Conservation (phyloP, 2,329 filamentous ascomycete genomes). For the Pyrenophora teres region DNA sequence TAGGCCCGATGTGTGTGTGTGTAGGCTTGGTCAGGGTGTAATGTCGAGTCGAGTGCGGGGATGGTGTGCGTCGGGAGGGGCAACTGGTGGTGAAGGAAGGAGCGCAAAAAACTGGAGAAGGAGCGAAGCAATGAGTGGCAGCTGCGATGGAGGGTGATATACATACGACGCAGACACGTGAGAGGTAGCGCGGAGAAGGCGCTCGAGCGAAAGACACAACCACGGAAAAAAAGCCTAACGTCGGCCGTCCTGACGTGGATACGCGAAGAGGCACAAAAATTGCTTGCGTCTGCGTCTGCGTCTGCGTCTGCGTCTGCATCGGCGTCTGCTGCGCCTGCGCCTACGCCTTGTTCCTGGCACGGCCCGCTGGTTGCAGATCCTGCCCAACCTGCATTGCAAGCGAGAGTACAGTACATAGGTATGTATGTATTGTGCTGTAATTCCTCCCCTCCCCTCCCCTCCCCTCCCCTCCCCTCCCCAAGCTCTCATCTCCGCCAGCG, state of each 20-base stretch:
- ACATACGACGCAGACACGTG: not conserved
- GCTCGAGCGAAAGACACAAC: not conserved
- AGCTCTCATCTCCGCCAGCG: constrained; percentile 7
- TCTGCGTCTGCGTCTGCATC: no score
- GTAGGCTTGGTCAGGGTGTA: no score
- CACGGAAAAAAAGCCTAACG: not conserved
- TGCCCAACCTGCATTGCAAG: constrained; percentile 6
- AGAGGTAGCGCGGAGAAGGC: not conserved
- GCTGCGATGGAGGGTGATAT: not conserved
- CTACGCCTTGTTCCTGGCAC: constrained; percentile 20
- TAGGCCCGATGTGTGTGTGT: no score
- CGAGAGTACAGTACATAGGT: not conserved
- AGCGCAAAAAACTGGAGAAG: constrained; percentile 3
- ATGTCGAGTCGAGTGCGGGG: no score
- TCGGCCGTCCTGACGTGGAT: constrained; percentile 6
- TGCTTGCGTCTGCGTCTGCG: not conserved
- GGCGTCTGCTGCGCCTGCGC: no score
- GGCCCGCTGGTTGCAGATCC: constrained; percentile 22
- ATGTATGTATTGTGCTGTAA: not conserved
- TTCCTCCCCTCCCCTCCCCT: no score
- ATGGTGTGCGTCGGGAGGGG: no score
- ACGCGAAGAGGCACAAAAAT: constrained; percentile 16
- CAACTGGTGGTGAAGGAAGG: not conserved
- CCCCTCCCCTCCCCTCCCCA: not conserved
- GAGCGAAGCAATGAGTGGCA: constrained; percentile 1